Evolutionary conservation across 208 protist species (phyloP), one percentile per base, ranked within the genome.

Genomic region (Jaenimonas drosophilae): DNA sequence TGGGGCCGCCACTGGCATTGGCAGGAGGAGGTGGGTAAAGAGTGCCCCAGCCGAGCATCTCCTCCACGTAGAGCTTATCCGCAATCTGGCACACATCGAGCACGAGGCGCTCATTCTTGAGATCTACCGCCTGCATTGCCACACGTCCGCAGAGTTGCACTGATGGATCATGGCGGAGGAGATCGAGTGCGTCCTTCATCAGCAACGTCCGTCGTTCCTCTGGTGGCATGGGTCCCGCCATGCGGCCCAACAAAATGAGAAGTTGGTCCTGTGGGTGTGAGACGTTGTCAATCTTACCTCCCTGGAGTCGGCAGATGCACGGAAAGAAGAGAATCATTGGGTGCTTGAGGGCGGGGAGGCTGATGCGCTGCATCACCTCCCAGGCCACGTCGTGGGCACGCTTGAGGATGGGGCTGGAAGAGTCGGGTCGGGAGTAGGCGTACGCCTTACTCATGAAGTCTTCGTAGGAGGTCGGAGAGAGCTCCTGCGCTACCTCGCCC

Each of bases 131-230:
- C 17, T 67, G 41, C 0, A 54, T 28, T 12, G 72, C 75, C 7
- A 94, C 55, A 30, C 71, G 72, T 3, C 71, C 78, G 53, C 85
- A 94, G 5, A 94, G 66, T 33, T 86, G 66, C 16, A 94, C 75
- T 7, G 72, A 64, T 14, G 84, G 78, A 50, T 88, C 84, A 3
- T 31, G 31, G 27, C 53, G 45, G 28, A 93, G 53, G 19, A 86
- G 44, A 7, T 73, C 56, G 23, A 71, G 29, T 21, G 57, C 69
- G 9, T 87, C 71, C 40, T 71, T 77, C 31, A 70, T 49, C 3
- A 89, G 33, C 25, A 82, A 32, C 29, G 44, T 7, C 7, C 33
- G 52, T 31, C 71, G 70, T 9, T 93, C 79, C 2, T 56, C 36
- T 6, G 37, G 0, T 6, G 56, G 4, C 11, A 64, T 57, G 0